Evolutionary conservation across 495 filamentous ascomycete species (phyloP), one percentile per base, ranked within the genome.

Genomic region (Sphaerosporella brunnea): DNA sequence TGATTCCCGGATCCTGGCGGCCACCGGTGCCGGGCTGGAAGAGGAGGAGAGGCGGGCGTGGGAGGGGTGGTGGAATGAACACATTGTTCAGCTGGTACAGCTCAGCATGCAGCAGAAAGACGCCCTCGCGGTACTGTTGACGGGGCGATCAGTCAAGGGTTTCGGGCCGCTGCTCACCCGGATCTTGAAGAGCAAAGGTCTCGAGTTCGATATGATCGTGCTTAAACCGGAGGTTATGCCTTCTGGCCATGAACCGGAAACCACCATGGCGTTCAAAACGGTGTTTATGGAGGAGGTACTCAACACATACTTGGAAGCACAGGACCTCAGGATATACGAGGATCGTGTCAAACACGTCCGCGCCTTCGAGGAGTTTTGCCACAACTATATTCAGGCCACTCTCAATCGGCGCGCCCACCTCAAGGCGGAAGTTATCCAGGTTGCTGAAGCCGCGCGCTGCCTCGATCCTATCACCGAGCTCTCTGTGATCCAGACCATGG

Each of bases 21-120:
- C 87, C 2, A 93, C 84, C 2, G 90, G 90, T 18, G 75, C 84
- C 50, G 90, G 92, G 2, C 58, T 80, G 3, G 84, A 84, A 35
- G 71, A 73, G 24, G 90, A 96, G 63, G 88, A 96, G 61, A 67
- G 71, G 36, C 75, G 74, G 13, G 84, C 72, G 2, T 99, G 92
- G 92, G 63, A 79, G 41, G 86, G 86, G 11, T 99, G 85, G 84
- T 99, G 92, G 92, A 96, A 95, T 55, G 86, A 99, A 57, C 73
- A 79, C 54, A 82, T 99, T 56, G 80, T 90, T 36, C 71, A 82
- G 52, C 69, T 99, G 23, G 82, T 93, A 1, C 62, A 69, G 59
- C 69, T 95, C 42, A 87, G 79, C 56, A 83, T 84, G 71, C 63
- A 83, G 58, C 88, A 96, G 58, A 80, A 83, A 49, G 85, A 94